These are phyloP conservation scores for Setaria italica DNA, from an alignment of 202 grass and related monocot species.

Conservation along the genomic window DNA sequence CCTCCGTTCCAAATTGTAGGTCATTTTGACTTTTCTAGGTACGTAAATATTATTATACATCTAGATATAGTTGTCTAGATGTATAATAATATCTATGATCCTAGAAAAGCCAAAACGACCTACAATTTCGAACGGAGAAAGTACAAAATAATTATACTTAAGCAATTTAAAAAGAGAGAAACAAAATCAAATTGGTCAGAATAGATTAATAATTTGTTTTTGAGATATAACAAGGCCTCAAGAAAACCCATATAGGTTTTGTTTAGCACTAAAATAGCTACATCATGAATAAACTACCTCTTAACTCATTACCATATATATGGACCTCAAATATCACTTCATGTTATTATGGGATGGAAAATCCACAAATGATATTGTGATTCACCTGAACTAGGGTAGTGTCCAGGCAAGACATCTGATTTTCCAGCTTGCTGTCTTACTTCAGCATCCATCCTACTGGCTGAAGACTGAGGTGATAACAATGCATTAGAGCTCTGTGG, in stretches of 20 bases:
- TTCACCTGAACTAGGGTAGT: slow-evolving; percentile 49
- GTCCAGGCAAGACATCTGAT: slow-evolving; percentile 31
- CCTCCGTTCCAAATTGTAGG: too few relatives aligned
- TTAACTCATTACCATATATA: not conserved
- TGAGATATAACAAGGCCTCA: not conserved
- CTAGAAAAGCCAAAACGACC: too few relatives aligned
- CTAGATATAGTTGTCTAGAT: too few relatives aligned
- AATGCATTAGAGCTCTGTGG: slow-evolving; percentile 35
- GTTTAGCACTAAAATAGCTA: not conserved
- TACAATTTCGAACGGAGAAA: too few relatives aligned
- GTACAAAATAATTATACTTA: not conserved
- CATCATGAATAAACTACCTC: not conserved
- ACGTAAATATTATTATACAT: too few relatives aligned
- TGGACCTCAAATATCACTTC: not conserved
- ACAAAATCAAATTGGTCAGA: not conserved
- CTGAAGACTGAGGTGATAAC: slow-evolving; percentile 32
- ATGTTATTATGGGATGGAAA: not conserved
- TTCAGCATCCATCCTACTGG: slow-evolving; percentile 45
- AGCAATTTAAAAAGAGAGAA: slow-evolving; percentile 1
- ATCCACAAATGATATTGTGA: not conserved
- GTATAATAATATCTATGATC: too few relatives aligned
- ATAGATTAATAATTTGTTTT: not conserved
- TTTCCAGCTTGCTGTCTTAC: slow-evolving; percentile 39
- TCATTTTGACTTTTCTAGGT: too few relatives aligned
- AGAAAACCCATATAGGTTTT: not conserved